phyloP scores from a whole-genome alignment of 2,329 filamentous ascomycete genomes.

The Pseudomassariella vexata region DNA sequence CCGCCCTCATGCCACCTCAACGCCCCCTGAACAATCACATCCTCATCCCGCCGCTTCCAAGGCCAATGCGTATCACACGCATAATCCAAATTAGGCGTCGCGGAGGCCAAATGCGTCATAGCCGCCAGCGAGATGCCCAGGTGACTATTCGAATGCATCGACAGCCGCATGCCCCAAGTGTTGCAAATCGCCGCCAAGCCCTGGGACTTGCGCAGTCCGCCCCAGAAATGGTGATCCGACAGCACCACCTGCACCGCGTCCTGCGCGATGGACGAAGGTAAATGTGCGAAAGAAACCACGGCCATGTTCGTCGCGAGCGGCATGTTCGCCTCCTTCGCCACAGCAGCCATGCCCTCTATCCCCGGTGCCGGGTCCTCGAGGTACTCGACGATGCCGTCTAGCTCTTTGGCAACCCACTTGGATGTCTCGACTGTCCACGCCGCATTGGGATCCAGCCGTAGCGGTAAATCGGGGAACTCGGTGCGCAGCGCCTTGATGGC shows the following conservation, averaged over 20 bases:
- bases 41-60: constrained; percentile 36
- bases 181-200: constrained; percentile 29
- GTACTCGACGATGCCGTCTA: constrained; percentile 30
- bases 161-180: constrained; percentile 33
- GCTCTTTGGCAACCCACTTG: constrained; percentile 31
- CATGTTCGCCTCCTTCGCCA: constrained; percentile 32
- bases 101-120: constrained; percentile 36
- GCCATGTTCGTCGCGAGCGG: constrained; percentile 38
- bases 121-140: constrained; percentile 35
- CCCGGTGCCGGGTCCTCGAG: constrained; percentile 33
- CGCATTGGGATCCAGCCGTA: constrained; percentile 32
- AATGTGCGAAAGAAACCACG: constrained; percentile 32
- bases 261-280: constrained; percentile 30
- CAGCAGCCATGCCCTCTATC: constrained; percentile 36
- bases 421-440: constrained; percentile 33
- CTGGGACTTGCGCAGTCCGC: constrained; percentile 34
- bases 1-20: constrained; percentile 30
- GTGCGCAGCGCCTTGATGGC: constrained; percentile 30
- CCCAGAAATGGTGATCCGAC: constrained; percentile 38
- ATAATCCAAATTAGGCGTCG: constrained; percentile 34
- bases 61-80: constrained; percentile 39
- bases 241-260: constrained; percentile 34
- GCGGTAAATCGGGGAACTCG: constrained; percentile 29
- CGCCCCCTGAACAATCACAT: constrained; percentile 30
- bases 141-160: constrained; percentile 38